Evolutionary conservation across 2,329 filamentous ascomycete species (phyloP).

Genomic region (Thielaviopsis musarum): DNA sequence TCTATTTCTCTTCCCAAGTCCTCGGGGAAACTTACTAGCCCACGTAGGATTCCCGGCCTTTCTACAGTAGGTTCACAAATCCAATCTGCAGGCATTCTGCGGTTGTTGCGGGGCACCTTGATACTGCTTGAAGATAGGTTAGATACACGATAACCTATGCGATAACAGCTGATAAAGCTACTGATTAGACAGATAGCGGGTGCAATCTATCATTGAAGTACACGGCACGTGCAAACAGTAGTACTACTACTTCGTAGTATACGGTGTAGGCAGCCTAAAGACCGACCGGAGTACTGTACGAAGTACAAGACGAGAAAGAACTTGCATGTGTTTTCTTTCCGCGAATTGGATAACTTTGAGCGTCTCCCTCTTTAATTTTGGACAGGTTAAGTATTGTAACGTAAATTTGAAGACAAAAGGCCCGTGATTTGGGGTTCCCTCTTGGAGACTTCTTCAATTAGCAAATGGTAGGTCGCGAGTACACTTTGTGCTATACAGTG

Average conservation of each 20-base stretch:
- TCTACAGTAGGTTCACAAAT: background rate
- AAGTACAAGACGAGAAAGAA: background rate
- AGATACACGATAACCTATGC: background rate
- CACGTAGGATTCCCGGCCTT: background rate
- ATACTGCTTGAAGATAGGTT: background rate
- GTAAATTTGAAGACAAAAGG: background rate
- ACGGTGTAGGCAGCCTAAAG: background rate
- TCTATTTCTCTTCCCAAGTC: background rate
- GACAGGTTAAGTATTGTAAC: background rate
- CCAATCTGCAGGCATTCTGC: background rate
- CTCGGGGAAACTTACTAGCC: background rate
- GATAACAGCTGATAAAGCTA: background rate
- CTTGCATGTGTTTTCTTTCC: background rate
- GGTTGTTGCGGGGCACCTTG: background rate
- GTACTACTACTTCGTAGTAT: background rate
- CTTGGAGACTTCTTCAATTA: background rate
- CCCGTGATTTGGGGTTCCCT: background rate
- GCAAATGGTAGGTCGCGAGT: background rate
- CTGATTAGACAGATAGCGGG: slow-evolving; percentile 3
- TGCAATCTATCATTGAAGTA: background rate
- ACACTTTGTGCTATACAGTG: background rate
- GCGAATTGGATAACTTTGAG: background rate
- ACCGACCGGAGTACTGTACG: too few species aligned
- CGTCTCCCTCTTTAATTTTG: background rate
- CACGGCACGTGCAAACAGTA: background rate